Evolutionary conservation across 225 moss, liverwort and hornwort genomes (phyloP), one percentile per base, ranked within the genome.

Genomic region (Anthoceros angustus): DNA sequence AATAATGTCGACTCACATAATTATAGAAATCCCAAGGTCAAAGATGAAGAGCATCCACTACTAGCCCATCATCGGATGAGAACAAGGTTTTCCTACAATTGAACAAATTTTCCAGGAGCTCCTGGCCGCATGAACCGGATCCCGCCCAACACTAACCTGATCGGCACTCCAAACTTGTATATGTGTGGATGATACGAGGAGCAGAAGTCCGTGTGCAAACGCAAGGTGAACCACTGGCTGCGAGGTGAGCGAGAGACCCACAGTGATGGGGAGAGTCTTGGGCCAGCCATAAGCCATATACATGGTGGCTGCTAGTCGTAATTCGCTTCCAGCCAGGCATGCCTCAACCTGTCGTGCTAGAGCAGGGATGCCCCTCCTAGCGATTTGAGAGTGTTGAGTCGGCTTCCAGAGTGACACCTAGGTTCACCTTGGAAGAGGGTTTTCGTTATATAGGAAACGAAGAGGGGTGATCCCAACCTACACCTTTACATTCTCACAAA

Each of bases 281-380:
- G 95, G 95, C 95, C 95, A 95, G 75, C 95, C 95, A 72, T 95
- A 95, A 64, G 95, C 95, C 70, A 95, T 86, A 70, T 95, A 95
- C 95, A 95, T 95, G 80, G 77, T 87, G 69, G 76, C 78, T 32
- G 32, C 32, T 32, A 1, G 32, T 32, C 32, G 32, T 4, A 32
- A 32, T 32, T 32, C 32, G 32, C 32, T 32, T 32, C 32, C 32
- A 32, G 32, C 32, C 32, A 4, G 32, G 32, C 32, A 32, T 32
- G 32, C 32, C 32, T 32, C 32, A 32, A 4, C 32, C 32, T 32
- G 4, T 1, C 32, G 32, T 1, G 32, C 32, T 32, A 32, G 32
- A 32, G 32, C 1, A 32, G 32, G 32, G 4, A 32, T 32, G 32
- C 32, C 32, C 2, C 32, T 32, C 2, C 32, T 1, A 32, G 32